Percentiles rank a stretch among this genome's conserved stretches.
phyloP scores from a whole-genome alignment of 768 basidiomycete genomes.

The Goffeauzyma gilvescens region DNA sequence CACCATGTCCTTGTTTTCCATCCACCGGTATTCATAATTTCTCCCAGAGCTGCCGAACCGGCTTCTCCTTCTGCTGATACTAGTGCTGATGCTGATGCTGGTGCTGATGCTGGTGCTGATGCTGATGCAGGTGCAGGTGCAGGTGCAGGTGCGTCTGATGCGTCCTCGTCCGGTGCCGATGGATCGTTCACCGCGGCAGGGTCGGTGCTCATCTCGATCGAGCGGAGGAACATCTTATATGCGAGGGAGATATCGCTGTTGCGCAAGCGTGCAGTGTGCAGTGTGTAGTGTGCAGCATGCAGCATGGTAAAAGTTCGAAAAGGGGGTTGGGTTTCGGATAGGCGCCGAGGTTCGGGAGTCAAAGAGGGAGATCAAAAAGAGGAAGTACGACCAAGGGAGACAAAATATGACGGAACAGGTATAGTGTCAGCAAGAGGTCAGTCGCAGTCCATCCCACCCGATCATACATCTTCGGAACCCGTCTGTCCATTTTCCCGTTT shows the following conservation, averaged over 20 bases:
- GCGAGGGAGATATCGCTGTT: slow-evolving; percentile 25
- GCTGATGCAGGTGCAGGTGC: too few relatives aligned
- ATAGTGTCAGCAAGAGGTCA: neutral
- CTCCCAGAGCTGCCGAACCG: neutral
- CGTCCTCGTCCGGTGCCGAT: neutral
- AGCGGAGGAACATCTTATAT: slow-evolving; percentile 23
- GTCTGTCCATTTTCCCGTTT: too few relatives aligned
- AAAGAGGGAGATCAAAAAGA: neutral
- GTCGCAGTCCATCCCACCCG: too few relatives aligned
- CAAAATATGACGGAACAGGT: neutral
- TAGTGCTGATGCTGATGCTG: too few relatives aligned
- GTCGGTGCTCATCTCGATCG: slow-evolving; percentile 24
- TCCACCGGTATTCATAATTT: neutral
- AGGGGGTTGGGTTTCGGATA: too few relatives aligned
- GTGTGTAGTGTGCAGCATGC: too few relatives aligned
- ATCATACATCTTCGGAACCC: too few relatives aligned
- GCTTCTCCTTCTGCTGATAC: neutral
- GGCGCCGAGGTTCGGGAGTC: too few relatives aligned
- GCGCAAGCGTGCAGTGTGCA: too few relatives aligned
- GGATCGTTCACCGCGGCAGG: slow-evolving; percentile 6
- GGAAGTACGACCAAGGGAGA: neutral
- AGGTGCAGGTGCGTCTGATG: too few relatives aligned
- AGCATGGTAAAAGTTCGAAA: too few relatives aligned
- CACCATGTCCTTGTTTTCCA: slow-evolving; percentile 25
- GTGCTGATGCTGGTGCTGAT: too few relatives aligned